Conservation (phyloP, 208 protist genomes). For the Wallacemonas sp. region DNA sequence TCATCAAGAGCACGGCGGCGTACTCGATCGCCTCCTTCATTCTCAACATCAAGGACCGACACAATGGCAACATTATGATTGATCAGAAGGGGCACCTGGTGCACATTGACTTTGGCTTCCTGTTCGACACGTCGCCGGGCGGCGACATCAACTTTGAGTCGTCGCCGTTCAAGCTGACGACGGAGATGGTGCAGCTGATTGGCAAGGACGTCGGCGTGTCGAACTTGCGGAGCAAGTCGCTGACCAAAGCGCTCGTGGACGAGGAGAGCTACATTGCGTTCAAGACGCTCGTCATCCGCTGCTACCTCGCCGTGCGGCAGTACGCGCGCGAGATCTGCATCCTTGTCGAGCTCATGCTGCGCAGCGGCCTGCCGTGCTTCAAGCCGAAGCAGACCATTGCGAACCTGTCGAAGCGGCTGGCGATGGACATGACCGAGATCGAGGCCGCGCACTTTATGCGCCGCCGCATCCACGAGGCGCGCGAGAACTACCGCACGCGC, state of each 20-base stretch:
- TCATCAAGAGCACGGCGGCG: constrained; percentile 90
- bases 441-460: constrained; percentile 85
- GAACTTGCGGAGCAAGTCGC: constrained; percentile 54
- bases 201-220: constrained; percentile 70
- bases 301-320: constrained; percentile 86
- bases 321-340: constrained; percentile 79
- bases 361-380: constrained; percentile 87
- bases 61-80: constrained; percentile 97
- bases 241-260: constrained; percentile 77
- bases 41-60: constrained; percentile 95
- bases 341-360: constrained; percentile 88
- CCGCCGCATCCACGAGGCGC: constrained; percentile 70
- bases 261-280: constrained; percentile 85
- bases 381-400: constrained; percentile 81
- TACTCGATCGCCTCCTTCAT: constrained; percentile 96
- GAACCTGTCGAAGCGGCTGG: constrained; percentile 70
- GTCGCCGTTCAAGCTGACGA: constrained; percentile 93
- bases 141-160: constrained; percentile 95
- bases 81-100: constrained; percentile 91
- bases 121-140: constrained; percentile 95
- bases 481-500: constrained; percentile 80
- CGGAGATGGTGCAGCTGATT: constrained; percentile 94
- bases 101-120: constrained; percentile 98
- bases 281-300: constrained; percentile 72
- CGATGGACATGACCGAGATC: constrained; percentile 73